A percentile compares a stretch with the other conserved stretches of the same genome.
Evolutionary conservation across 2,329 filamentous ascomycete species (phyloP).

Genomic region (Aureobasidium zeae): DNA sequence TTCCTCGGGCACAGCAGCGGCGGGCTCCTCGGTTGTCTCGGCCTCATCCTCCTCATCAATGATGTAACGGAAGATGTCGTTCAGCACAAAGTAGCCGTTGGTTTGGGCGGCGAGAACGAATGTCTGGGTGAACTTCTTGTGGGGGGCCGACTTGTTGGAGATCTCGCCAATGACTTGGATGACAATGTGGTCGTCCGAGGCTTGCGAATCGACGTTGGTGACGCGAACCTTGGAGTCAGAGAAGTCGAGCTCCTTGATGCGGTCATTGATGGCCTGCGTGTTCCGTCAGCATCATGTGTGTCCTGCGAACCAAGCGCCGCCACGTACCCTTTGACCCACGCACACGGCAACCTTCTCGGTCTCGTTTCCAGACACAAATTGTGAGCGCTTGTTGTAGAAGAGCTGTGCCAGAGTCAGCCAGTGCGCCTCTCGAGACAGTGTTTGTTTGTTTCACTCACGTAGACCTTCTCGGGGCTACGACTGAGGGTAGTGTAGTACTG

Average conservation of each 20-base stretch:
- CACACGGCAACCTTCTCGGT: constrained; percentile 80
- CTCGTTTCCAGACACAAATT: constrained; percentile 87
- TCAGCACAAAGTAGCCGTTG: constrained; percentile 95
- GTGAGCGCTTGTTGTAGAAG: constrained; percentile 93
- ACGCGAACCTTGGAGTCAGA: constrained; percentile 98
- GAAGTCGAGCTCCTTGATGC: constrained; percentile 86
- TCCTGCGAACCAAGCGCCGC: not conserved
- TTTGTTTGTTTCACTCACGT: constrained; percentile 35
- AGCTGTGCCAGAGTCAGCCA: constrained; percentile 41
- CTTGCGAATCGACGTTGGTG: constrained; percentile 94
- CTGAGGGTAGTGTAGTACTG: constrained; percentile 98
- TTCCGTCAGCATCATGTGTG: constrained; percentile 17
- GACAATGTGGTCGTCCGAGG: constrained; percentile 84
- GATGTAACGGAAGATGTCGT: constrained; percentile 95
- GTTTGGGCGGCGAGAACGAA: constrained; percentile 95
- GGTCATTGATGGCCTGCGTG: constrained; percentile 75
- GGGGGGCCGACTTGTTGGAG: constrained; percentile 82
- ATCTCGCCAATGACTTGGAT: constrained; percentile 98
- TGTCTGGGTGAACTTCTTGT: constrained; percentile 95
- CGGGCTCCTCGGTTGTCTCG: constrained; percentile 35
- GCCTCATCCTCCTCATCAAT: constrained; percentile 69
- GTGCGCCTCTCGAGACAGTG: not conserved
- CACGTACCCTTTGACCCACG: constrained; percentile 75
- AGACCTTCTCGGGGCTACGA: constrained; percentile 87
- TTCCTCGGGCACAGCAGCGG: constrained; percentile 27